These are phyloP conservation scores for Lactifluus pinguis DNA, from an alignment of 768 basidiomycete genomes.

Conservation along the genomic window DNA sequence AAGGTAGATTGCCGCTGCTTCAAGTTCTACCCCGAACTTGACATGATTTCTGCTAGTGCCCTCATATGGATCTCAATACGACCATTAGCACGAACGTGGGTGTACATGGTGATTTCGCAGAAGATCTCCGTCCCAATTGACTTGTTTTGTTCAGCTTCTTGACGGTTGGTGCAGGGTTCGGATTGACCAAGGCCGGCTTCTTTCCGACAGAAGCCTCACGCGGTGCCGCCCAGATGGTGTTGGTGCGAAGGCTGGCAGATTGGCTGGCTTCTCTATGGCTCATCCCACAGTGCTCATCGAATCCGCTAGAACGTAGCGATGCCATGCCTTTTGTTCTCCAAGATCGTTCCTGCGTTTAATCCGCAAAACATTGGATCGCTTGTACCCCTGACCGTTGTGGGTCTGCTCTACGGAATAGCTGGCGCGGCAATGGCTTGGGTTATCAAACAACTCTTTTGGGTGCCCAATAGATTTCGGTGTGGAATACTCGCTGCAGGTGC, in stretches of 20 bases:
- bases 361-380: conserved; percentile 46
- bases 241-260: conserved; percentile 30
- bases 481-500: conserved; percentile 62
- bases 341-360: conserved; percentile 58
- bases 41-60: conserved; percentile 9
- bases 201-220: conserved; percentile 50
- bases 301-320: conserved; percentile 41
- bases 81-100: conserved; percentile 1
- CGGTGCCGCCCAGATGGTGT: conserved; percentile 49
- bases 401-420: conserved; percentile 46
- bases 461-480: conserved; percentile 66
- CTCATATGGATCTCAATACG: conserved; percentile 2
- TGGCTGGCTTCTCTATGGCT: not conserved
- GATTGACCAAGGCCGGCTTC: conserved; percentile 50
- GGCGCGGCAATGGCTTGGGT: conserved; percentile 47
- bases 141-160: conserved; percentile 34
- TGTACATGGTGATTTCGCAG: not conserved
- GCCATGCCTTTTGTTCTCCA: conserved; percentile 62
- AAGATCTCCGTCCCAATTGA: not conserved
- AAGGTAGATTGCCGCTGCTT: not conserved
- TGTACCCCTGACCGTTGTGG: conserved; percentile 56
- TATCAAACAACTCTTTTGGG: conserved; percentile 61
- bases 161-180: conserved; percentile 46
- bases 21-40: not conserved
- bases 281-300: not conserved